Base-by-base conservation (phyloP, 1,139 yeast species). In the Saccharomyces hybrid region DNA sequence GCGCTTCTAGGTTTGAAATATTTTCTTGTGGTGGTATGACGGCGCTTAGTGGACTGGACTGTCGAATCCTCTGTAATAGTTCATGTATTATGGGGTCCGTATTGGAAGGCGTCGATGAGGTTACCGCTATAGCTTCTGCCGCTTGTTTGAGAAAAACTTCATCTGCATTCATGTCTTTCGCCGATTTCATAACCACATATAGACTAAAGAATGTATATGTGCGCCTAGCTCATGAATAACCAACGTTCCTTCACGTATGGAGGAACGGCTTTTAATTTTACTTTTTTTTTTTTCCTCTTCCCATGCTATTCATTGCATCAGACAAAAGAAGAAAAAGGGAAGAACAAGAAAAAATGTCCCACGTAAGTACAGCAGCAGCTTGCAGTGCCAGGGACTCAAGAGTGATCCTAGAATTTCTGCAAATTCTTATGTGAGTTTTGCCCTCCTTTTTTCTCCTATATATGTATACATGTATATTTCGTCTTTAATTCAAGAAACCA, bases 21-120 rank as follows among this genome's bases (percentile, higher is more conserved):
- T n/a, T 14, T 25, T 25, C 31, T 25, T 7, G 47, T 47, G 52
- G 5, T 52, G 51, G 34, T 53, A 49, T 29, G 6, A 41, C 51
- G 2, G 62, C 58, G 14, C 49, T 51, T 13, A 57, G n/a, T 27
- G 29, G 52, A 31, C 47, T 50, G 42, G 59, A 44, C 25, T 58
- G 58, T 48, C 62, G 62, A 48, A 67, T 60, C 47, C 70, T 57
- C 31, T 62, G 60, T 42, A 66, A 49, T 41, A 68, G 55, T 54
- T 67, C 70, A 50, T 58, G 54, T 48, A 68, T 66, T 2, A 67
- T 63, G 2, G 70, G 71, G 51, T 67, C 68, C 19, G 65, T 56
- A 48, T 57, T 60, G 13, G 61, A 57, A 16, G 60, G 54, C 44
- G 64, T 59, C 32, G 60, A 48, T 16, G 66, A 57, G 8, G 66